phyloP scores from a whole-genome alignment of 805 yeast species.

The Starmera dryadoides region DNA sequence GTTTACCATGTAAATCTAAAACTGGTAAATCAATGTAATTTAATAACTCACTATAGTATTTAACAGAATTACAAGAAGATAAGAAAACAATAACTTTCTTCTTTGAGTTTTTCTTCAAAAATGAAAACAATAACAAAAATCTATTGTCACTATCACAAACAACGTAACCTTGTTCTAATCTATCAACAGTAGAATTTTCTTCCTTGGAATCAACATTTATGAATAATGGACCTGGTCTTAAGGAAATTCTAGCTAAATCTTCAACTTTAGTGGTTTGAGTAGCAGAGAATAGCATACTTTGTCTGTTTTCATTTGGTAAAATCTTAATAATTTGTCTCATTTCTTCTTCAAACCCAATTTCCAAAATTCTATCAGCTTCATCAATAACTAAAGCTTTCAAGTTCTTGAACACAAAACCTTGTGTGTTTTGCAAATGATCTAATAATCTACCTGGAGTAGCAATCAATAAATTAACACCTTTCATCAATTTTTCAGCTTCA shows the following conservation, averaged over 20 bases:
- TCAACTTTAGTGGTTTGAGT: constrained; percentile 99
- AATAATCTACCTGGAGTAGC: constrained; percentile 97
- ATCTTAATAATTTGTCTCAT: constrained; percentile 95
- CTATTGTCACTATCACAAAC: constrained; percentile 95
- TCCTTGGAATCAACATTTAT: constrained; percentile 86
- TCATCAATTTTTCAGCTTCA: constrained; percentile 89
- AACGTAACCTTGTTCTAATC: constrained; percentile 97
- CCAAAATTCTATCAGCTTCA: constrained; percentile 97
- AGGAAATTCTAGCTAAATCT: constrained; percentile 93
- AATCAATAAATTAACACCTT: constrained; percentile 89
- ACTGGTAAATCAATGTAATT: constrained; percentile 97
- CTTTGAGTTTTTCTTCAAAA: constrained; percentile 85
- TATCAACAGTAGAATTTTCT: constrained; percentile 88
- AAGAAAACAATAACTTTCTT: constrained; percentile 91
- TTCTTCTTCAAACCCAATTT: constrained; percentile 98
- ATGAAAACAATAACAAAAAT: constrained; percentile 82
- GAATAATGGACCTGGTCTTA: constrained; percentile 88
- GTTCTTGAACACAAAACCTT: constrained; percentile 90
- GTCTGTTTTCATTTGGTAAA: constrained; percentile 88
- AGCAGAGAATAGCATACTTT: constrained; percentile 97
- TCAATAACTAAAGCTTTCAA: constrained; percentile 91
- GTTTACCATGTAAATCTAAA: constrained; percentile 93
- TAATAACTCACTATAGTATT: constrained; percentile 88
- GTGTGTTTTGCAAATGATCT: constrained; percentile 94
- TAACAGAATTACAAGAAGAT: constrained; percentile 95